Base-by-base conservation (phyloP, 257 asterid genomes). In the Solanum chiquidenum region DNA sequence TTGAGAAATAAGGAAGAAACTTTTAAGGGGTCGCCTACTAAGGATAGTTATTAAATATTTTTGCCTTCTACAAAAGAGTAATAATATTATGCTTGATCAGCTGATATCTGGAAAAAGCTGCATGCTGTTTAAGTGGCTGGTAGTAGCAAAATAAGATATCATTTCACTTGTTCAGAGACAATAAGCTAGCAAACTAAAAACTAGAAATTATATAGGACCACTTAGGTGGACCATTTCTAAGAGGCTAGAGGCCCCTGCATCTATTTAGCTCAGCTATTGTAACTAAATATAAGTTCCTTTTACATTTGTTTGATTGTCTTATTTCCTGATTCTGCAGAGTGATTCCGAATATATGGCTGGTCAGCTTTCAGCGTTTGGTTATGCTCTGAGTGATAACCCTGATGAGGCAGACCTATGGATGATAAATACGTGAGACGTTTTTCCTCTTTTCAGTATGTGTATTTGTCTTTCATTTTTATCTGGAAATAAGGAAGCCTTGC, bases 271-370 rank as follows among this genome's bases (percentile, higher is more conserved):
- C 11, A 27, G 40, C 46, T 72, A 8, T 72, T 55, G 33, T 77
- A 37, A 71, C 60, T 34, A 44, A 75, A 74, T 34, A 13, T 86
- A 20, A 71, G 64, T 40, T 52, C n/a, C 27, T 16, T 80, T 89
- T 86, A 55, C 85, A 62, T 60, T 86, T 84, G 83, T 84, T 62
- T 89, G 66, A 80, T 80, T 46, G 25, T 80, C 27, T 80, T 72
- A 71, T 40, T 33, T 86, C 46, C 55, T 77, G 62, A 27, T 77
- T 76, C 74, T 87, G 86, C 96, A 97, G 98, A 97, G 99, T 88
- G 99, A 97, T 91, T 95, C 98, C 60, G 99, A 97, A 91, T 97
- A 95, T 90, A 97, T 97, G 99, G 99, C 99, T 12, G 99, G 99
- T 16, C 99, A 95, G 91, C 99, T 97, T 87, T 93, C 99, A 86